Conservation (phyloP, 306 rosid species). For the Cicer arietinum region DNA sequence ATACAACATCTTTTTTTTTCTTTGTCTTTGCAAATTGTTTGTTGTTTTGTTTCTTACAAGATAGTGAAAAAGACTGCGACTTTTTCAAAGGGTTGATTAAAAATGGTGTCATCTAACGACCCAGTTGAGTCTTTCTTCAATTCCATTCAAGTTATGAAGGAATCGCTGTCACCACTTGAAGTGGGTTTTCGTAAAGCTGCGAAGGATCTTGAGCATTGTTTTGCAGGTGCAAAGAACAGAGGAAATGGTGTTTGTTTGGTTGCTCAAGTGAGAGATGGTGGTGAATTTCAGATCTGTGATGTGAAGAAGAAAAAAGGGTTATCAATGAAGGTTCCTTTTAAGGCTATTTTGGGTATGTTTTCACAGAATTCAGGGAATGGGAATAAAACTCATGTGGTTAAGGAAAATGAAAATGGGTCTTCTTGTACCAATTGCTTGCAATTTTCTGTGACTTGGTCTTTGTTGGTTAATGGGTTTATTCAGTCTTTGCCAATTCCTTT, state of each 20-base stretch:
- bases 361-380: slow-evolving; percentile 60
- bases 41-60: slow-evolving; percentile 19
- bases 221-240: slow-evolving; percentile 63
- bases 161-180: slow-evolving; percentile 78
- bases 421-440: slow-evolving; percentile 80
- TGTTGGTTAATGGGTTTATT: slow-evolving; percentile 69
- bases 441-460: slow-evolving; percentile 81
- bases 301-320: slow-evolving; percentile 67
- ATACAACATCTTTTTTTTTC: slow-evolving; percentile 33
- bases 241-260: slow-evolving; percentile 55
- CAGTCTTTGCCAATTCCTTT: slow-evolving; percentile 88
- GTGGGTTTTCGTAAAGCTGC: slow-evolving; percentile 79
- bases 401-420: slow-evolving; percentile 70
- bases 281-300: slow-evolving; percentile 72
- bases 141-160: slow-evolving; percentile 84
- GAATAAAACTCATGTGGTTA: slow-evolving; percentile 52
- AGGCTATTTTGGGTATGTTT: slow-evolving; percentile 72
- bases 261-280: slow-evolving; percentile 56
- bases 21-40: background rate
- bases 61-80: slow-evolving; percentile 27
- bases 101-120: slow-evolving; percentile 82
- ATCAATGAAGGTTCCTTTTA: slow-evolving; percentile 68
- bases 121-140: slow-evolving; percentile 87
- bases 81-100: slow-evolving; percentile 51
- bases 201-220: slow-evolving; percentile 86